phyloP scores from a whole-genome alignment of 1,139 yeast genomes.

The Taiozyma sp. region DNA sequence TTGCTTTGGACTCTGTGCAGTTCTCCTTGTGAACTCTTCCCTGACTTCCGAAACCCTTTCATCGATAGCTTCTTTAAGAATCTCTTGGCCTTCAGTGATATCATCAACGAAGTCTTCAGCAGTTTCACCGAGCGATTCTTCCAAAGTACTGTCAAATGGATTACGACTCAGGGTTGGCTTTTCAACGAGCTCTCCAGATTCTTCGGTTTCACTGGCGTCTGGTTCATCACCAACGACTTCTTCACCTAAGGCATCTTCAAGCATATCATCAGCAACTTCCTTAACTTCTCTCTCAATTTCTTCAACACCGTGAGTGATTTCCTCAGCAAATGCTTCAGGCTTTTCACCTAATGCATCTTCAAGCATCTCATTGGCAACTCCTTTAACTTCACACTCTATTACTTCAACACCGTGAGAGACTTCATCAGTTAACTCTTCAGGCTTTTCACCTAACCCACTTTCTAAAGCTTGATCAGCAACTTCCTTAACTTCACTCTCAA shows the following conservation, averaged over 20 bases:
- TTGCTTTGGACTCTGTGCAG: not conserved
- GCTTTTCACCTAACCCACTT: too few relatives aligned
- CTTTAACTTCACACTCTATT: too few relatives aligned
- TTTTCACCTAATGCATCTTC: constrained; percentile 3
- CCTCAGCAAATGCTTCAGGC: constrained; percentile 1
- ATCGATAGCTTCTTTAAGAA: not conserved
- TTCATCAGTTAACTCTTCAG: too few relatives aligned
- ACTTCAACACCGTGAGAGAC: too few relatives aligned
- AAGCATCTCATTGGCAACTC: too few relatives aligned
- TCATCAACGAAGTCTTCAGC: constrained; percentile 6
- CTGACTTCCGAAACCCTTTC: not conserved
- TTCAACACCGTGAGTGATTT: not conserved
- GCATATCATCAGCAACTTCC: not conserved
- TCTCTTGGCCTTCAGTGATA: not conserved
- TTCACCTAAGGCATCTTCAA: constrained; percentile 1
- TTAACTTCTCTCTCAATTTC: not conserved
- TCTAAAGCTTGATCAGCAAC: constrained; percentile 1
- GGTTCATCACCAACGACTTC: not conserved
- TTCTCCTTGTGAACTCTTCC: not conserved
- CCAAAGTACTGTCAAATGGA: not conserved
- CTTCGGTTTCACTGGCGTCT: not conserved
- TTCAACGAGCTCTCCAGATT: not conserved
- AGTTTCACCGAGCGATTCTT: constrained; percentile 5
- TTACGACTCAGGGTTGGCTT: not conserved
- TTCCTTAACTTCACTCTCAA: too few relatives aligned